These are phyloP conservation scores for Rhodomyrtus psidioides DNA, from an alignment of 441 rosid genomes.

Conservation along the genomic window DNA sequence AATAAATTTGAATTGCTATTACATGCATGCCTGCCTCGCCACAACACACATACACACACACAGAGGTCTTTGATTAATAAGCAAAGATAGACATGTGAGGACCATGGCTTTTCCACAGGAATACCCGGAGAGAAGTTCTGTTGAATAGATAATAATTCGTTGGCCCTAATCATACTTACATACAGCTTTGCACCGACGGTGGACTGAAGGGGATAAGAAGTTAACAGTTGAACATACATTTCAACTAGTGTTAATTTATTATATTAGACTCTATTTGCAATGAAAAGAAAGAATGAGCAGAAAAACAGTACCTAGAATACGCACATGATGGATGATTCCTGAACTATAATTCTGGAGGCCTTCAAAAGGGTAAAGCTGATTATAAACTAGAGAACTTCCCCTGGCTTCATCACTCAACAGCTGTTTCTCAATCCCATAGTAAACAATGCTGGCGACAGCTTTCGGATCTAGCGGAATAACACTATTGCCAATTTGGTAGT, in stretches of 20 bases:
- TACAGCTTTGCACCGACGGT: not conserved
- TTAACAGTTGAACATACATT: not conserved
- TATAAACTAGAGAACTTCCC: constrained; percentile 66
- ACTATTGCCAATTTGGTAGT: constrained; percentile 52
- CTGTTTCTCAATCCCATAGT: constrained; percentile 36
- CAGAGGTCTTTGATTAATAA: not conserved
- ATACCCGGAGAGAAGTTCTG: not conserved
- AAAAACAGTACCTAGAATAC: constrained; percentile 41
- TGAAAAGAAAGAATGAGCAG: not conserved
- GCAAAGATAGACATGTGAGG: not conserved
- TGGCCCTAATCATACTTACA: not conserved
- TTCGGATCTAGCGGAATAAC: constrained; percentile 58
- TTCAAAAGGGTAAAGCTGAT: constrained; percentile 77
- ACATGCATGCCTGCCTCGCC: not conserved
- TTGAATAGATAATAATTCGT: not conserved
- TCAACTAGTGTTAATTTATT: not conserved
- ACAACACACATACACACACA: not conserved
- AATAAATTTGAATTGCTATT: not conserved
- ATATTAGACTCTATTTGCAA: not conserved
- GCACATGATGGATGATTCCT: constrained; percentile 79
- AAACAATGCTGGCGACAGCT: constrained; percentile 47
- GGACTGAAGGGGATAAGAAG: not conserved
- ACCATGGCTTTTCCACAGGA: not conserved
- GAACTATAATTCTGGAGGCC: constrained; percentile 84
- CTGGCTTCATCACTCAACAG: constrained; percentile 37